Percentiles rank a stretch among this genome's conserved stretches.
These are phyloP conservation scores for Ciborinia camelliae DNA, from an alignment of 2,329 filamentous ascomycete genomes.

Conservation along the genomic window DNA sequence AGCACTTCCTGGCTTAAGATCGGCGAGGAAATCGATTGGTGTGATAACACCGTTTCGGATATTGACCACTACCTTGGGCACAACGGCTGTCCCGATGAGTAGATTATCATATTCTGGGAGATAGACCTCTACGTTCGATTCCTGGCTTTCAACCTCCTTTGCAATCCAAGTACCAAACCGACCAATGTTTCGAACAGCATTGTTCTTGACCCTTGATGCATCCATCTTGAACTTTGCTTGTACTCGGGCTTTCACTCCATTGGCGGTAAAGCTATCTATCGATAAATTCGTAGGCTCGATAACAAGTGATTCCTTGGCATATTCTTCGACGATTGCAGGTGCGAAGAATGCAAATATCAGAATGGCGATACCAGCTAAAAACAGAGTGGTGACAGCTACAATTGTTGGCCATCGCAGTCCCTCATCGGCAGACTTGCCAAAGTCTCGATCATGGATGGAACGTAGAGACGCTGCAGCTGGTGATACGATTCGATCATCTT, in stretches of 20 bases:
- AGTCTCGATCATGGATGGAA: slow-evolving; percentile 36
- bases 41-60: slow-evolving; percentile 77
- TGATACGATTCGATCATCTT: slow-evolving; percentile 29
- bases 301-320: slow-evolving; percentile 77
- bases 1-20: slow-evolving; percentile 71
- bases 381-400: slow-evolving; percentile 67
- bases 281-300: slow-evolving; percentile 81
- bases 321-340: slow-evolving; percentile 77
- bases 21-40: slow-evolving; percentile 72
- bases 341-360: slow-evolving; percentile 77
- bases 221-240: slow-evolving; percentile 82
- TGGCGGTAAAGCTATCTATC: slow-evolving; percentile 76
- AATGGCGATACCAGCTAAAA: slow-evolving; percentile 60
- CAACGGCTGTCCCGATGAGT: slow-evolving; percentile 69
- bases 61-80: slow-evolving; percentile 73
- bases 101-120: slow-evolving; percentile 79
- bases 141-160: slow-evolving; percentile 67
- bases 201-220: slow-evolving; percentile 67
- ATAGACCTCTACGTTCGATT: slow-evolving; percentile 71
- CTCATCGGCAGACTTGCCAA: slow-evolving; percentile 37
- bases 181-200: slow-evolving; percentile 71
- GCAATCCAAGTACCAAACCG: slow-evolving; percentile 77
- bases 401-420: slow-evolving; percentile 70
- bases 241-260: slow-evolving; percentile 75
- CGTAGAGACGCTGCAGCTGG: slow-evolving; percentile 39